Base-by-base conservation (phyloP, 106 monocot species). In the Hemerocallis citrina region DNA sequence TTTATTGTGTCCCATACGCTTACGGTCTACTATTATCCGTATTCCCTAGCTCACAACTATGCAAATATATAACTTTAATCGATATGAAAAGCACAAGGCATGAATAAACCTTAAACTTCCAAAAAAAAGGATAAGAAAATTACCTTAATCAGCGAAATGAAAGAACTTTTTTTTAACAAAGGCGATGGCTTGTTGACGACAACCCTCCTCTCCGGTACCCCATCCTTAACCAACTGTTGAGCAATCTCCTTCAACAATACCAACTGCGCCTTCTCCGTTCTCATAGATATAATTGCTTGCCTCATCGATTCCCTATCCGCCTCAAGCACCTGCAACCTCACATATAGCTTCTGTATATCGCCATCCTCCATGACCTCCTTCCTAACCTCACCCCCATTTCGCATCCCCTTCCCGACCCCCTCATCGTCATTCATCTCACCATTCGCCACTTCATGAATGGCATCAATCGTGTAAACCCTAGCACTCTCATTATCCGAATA, bases 271-370 rank as follows among this genome's bases (percentile, higher is more conserved):
- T 81, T 86, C 23, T 86, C 86, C 0, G 75, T 72, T 28, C 65
- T 48, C 77, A 86, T 72, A 0, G 78, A 73, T 6, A 81, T 50
- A 6, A 86, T 73, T 1, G 74, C 77, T 50, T 86, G 67, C 64
- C 81, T 59, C 86, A 86, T 86, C 2, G 74, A 78, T 71, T 86
- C 86, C 58, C 86, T 61, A 47, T 86, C 86, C 0, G 86, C 86
- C 61, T 86, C 86, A 42, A 86, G 67, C 0, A 61, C 81, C 71
- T 81, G 72, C 35, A 86, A 55, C 36, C 86, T 77, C 68, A 50
- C 74, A 39, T 81, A 81, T 22, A 86, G 73, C 61, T 58, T 78
- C 71, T 68, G 74, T 52, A 86, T 81, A n/a, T 76, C 76, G 16
- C 37, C 75, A 27, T 24, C 75, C 29, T 64, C 69, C 55, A 15